phyloP scores from a whole-genome alignment of 352 stramenopile genomes.

The Thraustochytrium sp. region DNA sequence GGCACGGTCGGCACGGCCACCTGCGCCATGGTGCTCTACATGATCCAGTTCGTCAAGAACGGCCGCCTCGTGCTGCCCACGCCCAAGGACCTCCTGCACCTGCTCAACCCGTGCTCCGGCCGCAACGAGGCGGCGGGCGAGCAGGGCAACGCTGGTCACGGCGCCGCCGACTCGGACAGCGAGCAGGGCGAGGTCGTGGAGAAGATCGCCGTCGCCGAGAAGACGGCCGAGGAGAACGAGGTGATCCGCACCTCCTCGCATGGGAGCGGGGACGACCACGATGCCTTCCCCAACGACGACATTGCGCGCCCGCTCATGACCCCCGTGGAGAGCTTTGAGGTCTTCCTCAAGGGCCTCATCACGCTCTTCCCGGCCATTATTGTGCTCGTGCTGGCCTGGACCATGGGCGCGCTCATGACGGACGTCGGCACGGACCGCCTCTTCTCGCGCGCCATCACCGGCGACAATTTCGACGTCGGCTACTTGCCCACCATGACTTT shows the following conservation, averaged over 20 bases:
- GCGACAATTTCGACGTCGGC: slow-evolving; percentile 65
- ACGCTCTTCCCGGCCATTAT: slow-evolving; percentile 80
- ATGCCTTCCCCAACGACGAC: not conserved
- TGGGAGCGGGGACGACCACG: too few species aligned
- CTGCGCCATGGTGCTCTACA: slow-evolving; percentile 50
- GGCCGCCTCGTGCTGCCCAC: slow-evolving; percentile 67
- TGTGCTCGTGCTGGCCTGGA: slow-evolving; percentile 78
- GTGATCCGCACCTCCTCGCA: too few species aligned
- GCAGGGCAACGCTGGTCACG: not conserved
- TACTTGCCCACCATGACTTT: slow-evolving; percentile 70
- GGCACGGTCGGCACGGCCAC: slow-evolving; percentile 49
- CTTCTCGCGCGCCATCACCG: slow-evolving; percentile 53
- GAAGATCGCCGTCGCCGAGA: not conserved
- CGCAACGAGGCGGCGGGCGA: not conserved
- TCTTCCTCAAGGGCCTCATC: slow-evolving; percentile 80
- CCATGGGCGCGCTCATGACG: slow-evolving; percentile 70
- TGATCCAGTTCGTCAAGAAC: slow-evolving; percentile 60
- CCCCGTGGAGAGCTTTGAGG: slow-evolving; percentile 73
- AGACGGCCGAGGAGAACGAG: not conserved
- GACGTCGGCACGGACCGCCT: slow-evolving; percentile 70
- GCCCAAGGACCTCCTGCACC: not conserved
- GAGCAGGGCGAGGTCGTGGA: too few species aligned
- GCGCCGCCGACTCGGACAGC: too few species aligned
- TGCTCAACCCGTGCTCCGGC: not conserved
- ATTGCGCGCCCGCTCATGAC: slow-evolving; percentile 71